Evolutionary conservation across 352 stramenopile genomes (phyloP).

Genomic region (Phytopythium vexans): DNA sequence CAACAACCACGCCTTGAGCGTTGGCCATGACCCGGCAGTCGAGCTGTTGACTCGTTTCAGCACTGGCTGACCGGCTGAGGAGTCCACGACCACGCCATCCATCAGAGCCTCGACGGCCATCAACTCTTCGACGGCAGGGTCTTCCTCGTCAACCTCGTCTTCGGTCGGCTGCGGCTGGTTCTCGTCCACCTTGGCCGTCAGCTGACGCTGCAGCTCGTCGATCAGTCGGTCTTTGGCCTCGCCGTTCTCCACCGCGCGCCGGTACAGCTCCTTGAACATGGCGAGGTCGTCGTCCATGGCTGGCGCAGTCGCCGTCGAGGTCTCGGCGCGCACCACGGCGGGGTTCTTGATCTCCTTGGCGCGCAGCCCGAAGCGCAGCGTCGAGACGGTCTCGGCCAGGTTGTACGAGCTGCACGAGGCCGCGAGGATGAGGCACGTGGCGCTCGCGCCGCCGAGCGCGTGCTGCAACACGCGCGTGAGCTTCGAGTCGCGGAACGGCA

Average conservation of each 20-base stretch:
- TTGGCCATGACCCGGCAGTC: slow-evolving; percentile 2
- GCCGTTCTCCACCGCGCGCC: slow-evolving; percentile 62
- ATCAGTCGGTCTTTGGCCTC: slow-evolving; percentile 70
- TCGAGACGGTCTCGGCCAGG: slow-evolving; percentile 54
- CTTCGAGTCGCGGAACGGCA: slow-evolving; percentile 91
- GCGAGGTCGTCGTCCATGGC: slow-evolving; percentile 5
- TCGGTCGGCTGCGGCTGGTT: slow-evolving; percentile 26
- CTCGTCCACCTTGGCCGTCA: slow-evolving; percentile 33
- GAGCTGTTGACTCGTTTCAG: slow-evolving; percentile 12
- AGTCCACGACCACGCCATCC: slow-evolving; percentile 25
- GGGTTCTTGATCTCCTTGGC: slow-evolving; percentile 82
- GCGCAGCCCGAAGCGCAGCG: slow-evolving; percentile 43
- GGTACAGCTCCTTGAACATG: slow-evolving; percentile 66
- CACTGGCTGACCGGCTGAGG: slow-evolving; percentile 29
- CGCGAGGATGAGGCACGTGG: slow-evolving; percentile 93
- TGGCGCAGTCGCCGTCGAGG: slow-evolving; percentile 10
- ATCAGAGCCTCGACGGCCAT: slow-evolving; percentile 9
- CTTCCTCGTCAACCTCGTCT: slow-evolving; percentile 22
- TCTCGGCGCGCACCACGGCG: slow-evolving; percentile 32
- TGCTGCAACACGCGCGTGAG: slow-evolving; percentile 84
- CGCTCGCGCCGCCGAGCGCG: slow-evolving; percentile 80
- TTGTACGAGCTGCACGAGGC: slow-evolving; percentile 63
- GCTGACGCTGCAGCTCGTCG: slow-evolving; percentile 49
- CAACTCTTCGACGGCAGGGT: slow-evolving; percentile 32
- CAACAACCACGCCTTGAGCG: slow-evolving; percentile 58